Base-by-base conservation (phyloP, 176 grass and related monocot species). In the Alloteropsis semialata region DNA sequence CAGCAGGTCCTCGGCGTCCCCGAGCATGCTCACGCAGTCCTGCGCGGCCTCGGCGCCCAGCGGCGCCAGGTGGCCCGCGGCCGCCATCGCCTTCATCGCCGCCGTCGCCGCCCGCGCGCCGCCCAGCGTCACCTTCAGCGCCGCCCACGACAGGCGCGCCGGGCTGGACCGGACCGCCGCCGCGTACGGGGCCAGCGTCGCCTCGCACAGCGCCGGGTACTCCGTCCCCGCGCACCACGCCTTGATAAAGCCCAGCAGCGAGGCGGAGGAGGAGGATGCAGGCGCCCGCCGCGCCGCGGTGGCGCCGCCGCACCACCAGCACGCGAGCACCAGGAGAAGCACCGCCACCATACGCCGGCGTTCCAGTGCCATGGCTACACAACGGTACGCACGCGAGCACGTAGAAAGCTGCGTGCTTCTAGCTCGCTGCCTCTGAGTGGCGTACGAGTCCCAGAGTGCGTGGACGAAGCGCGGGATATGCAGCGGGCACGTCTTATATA, bases 21-120 rank as follows among this genome's bases (percentile, higher is more conserved):
- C 75, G 4, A 97, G 87, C 62, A 80, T 88, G 82, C 84, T 84
- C 29, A 88, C 64, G 85, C 94, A 97, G 83, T 97, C 91, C 16
- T 3, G 62, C 59, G 92, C 76, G 2, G 91, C 94, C 79, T 87
- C 39, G 17, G 72, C 88, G 42, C 84, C 87, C 76, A 50, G 10
- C 16, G 67, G 77, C 19, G 65, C 7, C 82, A 91, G 87, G 42
- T 21, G 36, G 0, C 32, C 58, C 0, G 36, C 30, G 10, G 84
- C 57, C 53, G 29, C 84, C 79, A 87, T 88, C 15, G 6, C 53
- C 74, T 15, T 74, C 89, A 87, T 74, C 17, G 66, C 76, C 5
- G 79, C 75, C 32, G 39, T 11, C 48, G 85, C 85, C 36, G 44
- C 51, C 39, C 85, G 67, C 66, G 85, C 85, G 81, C 69, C 81